These are phyloP conservation scores for Aspergillus tanneri DNA, from an alignment of 2,329 filamentous ascomycete genomes.

Conservation along the genomic window DNA sequence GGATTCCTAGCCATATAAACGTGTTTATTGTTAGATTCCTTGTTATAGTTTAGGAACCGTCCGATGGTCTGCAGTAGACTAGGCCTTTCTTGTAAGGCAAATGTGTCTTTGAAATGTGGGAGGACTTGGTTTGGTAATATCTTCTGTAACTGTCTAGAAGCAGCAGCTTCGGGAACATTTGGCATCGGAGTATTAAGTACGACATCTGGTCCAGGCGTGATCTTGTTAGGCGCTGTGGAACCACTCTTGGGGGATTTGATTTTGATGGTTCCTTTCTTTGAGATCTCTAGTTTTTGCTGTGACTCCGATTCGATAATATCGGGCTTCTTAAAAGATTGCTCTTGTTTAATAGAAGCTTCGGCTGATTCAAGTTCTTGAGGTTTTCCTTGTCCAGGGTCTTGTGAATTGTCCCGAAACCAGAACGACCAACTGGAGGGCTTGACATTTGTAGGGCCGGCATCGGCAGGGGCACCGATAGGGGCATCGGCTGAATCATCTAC, in stretches of 20 bases:
- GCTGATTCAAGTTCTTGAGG: constrained; percentile 28
- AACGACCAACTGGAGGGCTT: constrained; percentile 44
- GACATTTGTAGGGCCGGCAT: constrained; percentile 19
- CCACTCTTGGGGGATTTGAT: constrained; percentile 28
- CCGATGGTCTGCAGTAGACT: constrained; percentile 62
- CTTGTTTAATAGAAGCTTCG: constrained; percentile 24
- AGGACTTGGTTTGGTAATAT: constrained; percentile 49
- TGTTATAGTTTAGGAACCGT: constrained; percentile 51
- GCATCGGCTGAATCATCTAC: constrained; percentile 7
- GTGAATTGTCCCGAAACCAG: constrained; percentile 40
- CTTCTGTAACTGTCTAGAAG: constrained; percentile 38
- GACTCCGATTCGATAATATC: constrained; percentile 21
- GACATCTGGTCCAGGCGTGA: constrained; percentile 20
- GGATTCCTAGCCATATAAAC: constrained; percentile 68
- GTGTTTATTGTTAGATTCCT: constrained; percentile 63
- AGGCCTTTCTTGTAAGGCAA: constrained; percentile 49
- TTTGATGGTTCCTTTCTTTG: constrained; percentile 31
- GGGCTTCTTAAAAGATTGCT: constrained; percentile 18
- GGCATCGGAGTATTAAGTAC: constrained; percentile 17
- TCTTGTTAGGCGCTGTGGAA: constrained; percentile 23
- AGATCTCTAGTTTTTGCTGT: constrained; percentile 27
- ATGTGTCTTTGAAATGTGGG: constrained; percentile 50
- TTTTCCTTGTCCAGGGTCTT: constrained; percentile 24
- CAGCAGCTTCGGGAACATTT: constrained; percentile 32
- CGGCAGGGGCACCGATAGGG: constrained; percentile 24